A percentile compares a stretch with the other conserved stretches of the same genome.
Evolutionary conservation across 2,329 filamentous ascomycete species (phyloP).

Genomic region (Aaosphaeria arxii): DNA sequence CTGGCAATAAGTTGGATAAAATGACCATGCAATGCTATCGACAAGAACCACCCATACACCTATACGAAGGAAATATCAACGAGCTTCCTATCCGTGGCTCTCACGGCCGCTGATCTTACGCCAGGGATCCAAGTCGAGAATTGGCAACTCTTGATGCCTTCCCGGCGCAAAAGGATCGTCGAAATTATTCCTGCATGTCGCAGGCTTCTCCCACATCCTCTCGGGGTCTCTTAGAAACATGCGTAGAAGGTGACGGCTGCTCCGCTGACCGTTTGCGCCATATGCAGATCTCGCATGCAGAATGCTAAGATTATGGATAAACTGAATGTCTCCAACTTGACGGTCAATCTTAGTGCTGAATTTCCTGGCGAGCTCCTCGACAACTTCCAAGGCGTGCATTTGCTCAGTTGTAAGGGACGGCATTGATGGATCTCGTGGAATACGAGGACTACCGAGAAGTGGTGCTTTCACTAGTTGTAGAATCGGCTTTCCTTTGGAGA

Average conservation of each 20-base stretch:
- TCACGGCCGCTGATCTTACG: slow-evolving; percentile 37
- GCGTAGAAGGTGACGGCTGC: slow-evolving; percentile 33
- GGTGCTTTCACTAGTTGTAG: slow-evolving; percentile 38
- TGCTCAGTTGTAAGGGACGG: slow-evolving; percentile 27
- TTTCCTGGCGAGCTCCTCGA: slow-evolving; percentile 26
- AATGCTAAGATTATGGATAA: slow-evolving; percentile 35
- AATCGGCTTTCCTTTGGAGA: slow-evolving; percentile 34
- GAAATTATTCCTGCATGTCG: slow-evolving; percentile 22
- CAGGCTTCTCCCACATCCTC: slow-evolving; percentile 32
- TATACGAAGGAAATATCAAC: neutral
- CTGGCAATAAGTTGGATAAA: neutral
- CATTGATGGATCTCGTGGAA: slow-evolving; percentile 28
- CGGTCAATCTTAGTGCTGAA: slow-evolving; percentile 31
- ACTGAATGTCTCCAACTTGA: slow-evolving; percentile 34
- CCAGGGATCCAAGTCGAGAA: slow-evolving; percentile 34
- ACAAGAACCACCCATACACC: slow-evolving; percentile 1
- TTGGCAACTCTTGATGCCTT: slow-evolving; percentile 28
- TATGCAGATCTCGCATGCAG: slow-evolving; percentile 37
- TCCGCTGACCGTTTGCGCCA: slow-evolving; percentile 19
- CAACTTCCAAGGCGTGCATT: slow-evolving; percentile 23
- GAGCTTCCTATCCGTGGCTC: slow-evolving; percentile 28
- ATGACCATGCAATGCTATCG: neutral
- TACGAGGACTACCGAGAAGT: slow-evolving; percentile 30
- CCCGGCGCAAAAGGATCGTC: slow-evolving; percentile 30
- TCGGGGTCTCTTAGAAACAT: slow-evolving; percentile 37